A percentile compares a stretch with the other conserved stretches of the same genome.
Evolutionary conservation across 2,329 filamentous ascomycete genomes (phyloP).

Genomic region (Mycogone perniciosa): DNA sequence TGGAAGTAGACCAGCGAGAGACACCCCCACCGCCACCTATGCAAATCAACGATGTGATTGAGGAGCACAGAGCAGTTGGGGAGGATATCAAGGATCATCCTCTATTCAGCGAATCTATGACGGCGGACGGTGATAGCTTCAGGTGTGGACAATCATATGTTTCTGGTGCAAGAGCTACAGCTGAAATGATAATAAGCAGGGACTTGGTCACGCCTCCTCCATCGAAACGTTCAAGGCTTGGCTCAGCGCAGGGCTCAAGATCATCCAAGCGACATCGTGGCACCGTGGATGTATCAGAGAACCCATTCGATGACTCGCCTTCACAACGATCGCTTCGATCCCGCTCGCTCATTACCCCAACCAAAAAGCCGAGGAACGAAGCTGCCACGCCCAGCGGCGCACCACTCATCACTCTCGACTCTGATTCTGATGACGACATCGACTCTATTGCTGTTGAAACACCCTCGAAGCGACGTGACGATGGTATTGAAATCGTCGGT

Average conservation of each 20-base stretch:
- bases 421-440: conserved; percentile 19
- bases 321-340: conserved; percentile 16
- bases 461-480: conserved; percentile 13
- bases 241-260: conserved; percentile 15
- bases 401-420: conserved; percentile 27
- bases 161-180: background rate
- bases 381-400: conserved; percentile 6
- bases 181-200: conserved; percentile 19
- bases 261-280: conserved; percentile 15
- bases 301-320: conserved; percentile 18
- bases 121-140: conserved; percentile 10
- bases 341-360: conserved; percentile 8
- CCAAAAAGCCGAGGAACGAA: background rate
- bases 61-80: background rate
- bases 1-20: conserved; percentile 13
- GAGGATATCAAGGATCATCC: background rate
- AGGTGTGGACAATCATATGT: conserved; percentile 17
- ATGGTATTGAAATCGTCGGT: conserved; percentile 22
- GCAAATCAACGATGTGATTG: conserved; percentile 12
- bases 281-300: conserved; percentile 13
- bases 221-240: conserved; percentile 31
- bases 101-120: conserved; percentile 11
- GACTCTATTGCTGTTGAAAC: background rate
- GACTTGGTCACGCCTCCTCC: conserved; percentile 32
- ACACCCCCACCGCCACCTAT: conserved; percentile 16